A percentile compares a stretch with the other conserved stretches of the same genome.
phyloP scores from a whole-genome alignment of 2,329 filamentous ascomycete species.

The Lachnellula hyalina region DNA sequence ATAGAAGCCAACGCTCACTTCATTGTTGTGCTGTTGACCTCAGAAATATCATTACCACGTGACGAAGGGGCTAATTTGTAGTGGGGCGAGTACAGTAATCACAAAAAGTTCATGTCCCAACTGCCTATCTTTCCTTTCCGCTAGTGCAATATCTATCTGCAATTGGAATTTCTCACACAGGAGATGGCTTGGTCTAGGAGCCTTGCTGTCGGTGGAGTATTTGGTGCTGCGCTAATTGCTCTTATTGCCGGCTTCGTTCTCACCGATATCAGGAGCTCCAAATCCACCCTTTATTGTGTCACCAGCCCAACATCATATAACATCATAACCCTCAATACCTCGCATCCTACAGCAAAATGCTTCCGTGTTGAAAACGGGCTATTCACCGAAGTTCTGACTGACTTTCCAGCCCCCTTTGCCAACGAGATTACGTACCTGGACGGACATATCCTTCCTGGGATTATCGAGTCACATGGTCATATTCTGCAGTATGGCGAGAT shows the following conservation, averaged over 20 bases:
- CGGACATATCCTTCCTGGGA: slow-evolving; percentile 58
- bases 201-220: neutral
- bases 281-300: slow-evolving; percentile 23
- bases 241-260: slow-evolving; percentile 7
- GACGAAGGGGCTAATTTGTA: too few relatives aligned
- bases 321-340: slow-evolving; percentile 38
- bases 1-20: too few relatives aligned
- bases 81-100: too few relatives aligned
- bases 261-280: neutral
- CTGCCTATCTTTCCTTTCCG: too few relatives aligned
- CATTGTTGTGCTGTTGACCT: too few relatives aligned
- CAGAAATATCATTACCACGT: too few relatives aligned
- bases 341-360: slow-evolving; percentile 42
- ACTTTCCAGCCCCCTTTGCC: slow-evolving; percentile 27
- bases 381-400: slow-evolving; percentile 44
- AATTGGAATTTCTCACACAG: too few relatives aligned
- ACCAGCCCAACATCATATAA: slow-evolving; percentile 33
- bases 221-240: slow-evolving; percentile 2
- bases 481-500: slow-evolving; percentile 62
- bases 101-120: too few relatives aligned
- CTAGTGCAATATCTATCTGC: too few relatives aligned
- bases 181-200: too few relatives aligned
- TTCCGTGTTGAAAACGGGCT: slow-evolving; percentile 49
- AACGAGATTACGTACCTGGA: slow-evolving; percentile 31
- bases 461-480: slow-evolving; percentile 69